Evolutionary conservation across 495 filamentous ascomycete species (phyloP), one percentile per base, ranked within the genome.

Genomic region (Mytilinidion resinicola): DNA sequence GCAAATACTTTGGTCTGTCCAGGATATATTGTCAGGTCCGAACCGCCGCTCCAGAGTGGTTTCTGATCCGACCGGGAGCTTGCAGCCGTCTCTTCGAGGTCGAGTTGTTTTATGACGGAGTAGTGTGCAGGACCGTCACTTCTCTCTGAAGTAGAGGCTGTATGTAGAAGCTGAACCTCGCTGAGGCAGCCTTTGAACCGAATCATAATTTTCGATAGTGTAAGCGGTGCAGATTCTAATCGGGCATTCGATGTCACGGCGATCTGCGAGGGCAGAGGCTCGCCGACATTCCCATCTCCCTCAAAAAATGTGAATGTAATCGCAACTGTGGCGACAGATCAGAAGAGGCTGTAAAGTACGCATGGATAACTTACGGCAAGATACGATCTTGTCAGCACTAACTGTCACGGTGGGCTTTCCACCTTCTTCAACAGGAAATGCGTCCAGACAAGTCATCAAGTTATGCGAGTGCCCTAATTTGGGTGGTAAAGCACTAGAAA

Each of bases 231-330:
- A 1, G 87, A 84, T 21, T 70, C 75, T 11, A 63, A 61, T 15
- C 88, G 81, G 11, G 91, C 85, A 56, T 75, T 81, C 1, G 90
- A 96, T 14, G 73, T 78, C 30, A 97, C 75, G 21, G 77, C 70
- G 21, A 96, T 76, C 64, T 97, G 91, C n/a, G 81, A 82, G 20
- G 73, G 73, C 55, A 89, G 74, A 48, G 78, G 77, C 61, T 96
- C 88, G 15, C 91, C 91, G 38, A 95, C 93, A 64, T 95, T 87
- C 9, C 88, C 89, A 69, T 91, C 85, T 1, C 80, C 72, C 39
- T 79, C 77, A 61, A 80, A 79, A 68, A 97, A 97, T 0, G 85
- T 74, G 66, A 91, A 89, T 9, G 84, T 81, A 3, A 85, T 76
- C 8, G 80, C 79, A 19, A 96, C 75, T 85, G 55, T 4, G 51